Percentiles rank a stretch among this genome's conserved stretches.
phyloP scores from a whole-genome alignment of 106 monocot genomes.

The Allium sativum region DNA sequence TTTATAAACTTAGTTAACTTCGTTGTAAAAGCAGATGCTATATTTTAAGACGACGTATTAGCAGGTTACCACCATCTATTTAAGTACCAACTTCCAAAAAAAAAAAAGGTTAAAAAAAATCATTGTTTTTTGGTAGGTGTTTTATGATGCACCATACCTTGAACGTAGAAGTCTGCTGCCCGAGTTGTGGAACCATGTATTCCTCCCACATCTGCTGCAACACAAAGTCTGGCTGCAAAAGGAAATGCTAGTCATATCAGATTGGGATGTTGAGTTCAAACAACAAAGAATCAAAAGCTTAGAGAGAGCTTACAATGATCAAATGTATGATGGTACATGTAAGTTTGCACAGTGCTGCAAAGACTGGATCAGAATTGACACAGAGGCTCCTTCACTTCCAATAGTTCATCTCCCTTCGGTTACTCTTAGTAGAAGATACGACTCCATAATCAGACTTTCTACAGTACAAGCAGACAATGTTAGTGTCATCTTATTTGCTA shows the following conservation, averaged over 20 bases:
- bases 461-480: conserved; percentile 18
- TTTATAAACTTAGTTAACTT: too few species aligned
- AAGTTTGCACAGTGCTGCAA: conserved; percentile 64
- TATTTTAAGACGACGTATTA: too few species aligned
- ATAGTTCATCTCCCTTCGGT: conserved; percentile 37
- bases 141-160: conserved; percentile 46
- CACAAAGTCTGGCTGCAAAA: conserved; percentile 53
- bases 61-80: too few species aligned
- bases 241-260: conserved; percentile 35
- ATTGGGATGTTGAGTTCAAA: conserved; percentile 23
- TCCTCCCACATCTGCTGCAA: conserved; percentile 70
- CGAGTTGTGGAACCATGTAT: conserved; percentile 69
- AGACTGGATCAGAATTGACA: conserved; percentile 59
- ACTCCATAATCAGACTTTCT: conserved; percentile 36
- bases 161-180: conserved; percentile 48
- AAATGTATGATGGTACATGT: conserved; percentile 59
- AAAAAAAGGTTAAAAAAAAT: too few species aligned
- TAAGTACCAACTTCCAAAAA: too few species aligned
- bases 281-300: conserved; percentile 37
- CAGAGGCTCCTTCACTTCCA: conserved; percentile 32
- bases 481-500: conserved; percentile 2
- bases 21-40: too few species aligned
- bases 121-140: conserved; percentile 38
- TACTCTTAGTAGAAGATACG: conserved; percentile 42
- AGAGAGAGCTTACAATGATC: conserved; percentile 54